Base-by-base conservation (phyloP, 768 basidiomycete genomes). In the Panaeolus cyanescens region DNA sequence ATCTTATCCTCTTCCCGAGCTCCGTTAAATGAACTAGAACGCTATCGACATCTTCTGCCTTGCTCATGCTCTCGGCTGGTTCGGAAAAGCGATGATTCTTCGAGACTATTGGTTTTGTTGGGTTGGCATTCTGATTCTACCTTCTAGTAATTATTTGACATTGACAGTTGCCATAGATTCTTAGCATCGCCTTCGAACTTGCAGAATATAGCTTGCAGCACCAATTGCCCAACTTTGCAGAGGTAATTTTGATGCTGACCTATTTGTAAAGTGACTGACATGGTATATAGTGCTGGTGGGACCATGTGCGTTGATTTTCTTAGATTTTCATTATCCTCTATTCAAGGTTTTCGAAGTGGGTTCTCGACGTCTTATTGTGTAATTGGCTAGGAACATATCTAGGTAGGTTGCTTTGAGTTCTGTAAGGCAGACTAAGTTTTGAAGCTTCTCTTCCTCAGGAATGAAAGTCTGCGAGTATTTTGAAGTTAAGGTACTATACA, bases 41-140 rank as follows among this genome's bases (percentile, higher is more conserved):
- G 90, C 93, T 4, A 72, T 95, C 31, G 93, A 95, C 70, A 88
- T 94, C 58, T 95, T 95, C 71, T 94, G 92, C 68, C 65, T 95
- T 17, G 93, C 93, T 30, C 93, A 95, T 71, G 77, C 92, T 36
- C 71, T 95, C 54, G 93, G 93, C 5, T 95, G 93, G 93, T 95
- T 93, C 71, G 92, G 93, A 40, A 95, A 95, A 73, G 93, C 93
- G 3, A 83, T 95, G 82, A 89, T 95, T 66, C 74, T 95, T 69
- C 85, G 93, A 22, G 93, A 95, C 69, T 95, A 95, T 69, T 95
- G 93, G 93, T 95, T 94, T 70, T 95, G 93, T 69, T 95, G 93
- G 92, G 92, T 93, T 68, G 61, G 79, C 74, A 34, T 25, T 50
- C 55, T 60, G 37, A 34, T 25, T 50, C 55, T 60, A 37, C 40